Conservation (phyloP, 345 rosid genomes). For the Bretschneidera sinensis region DNA sequence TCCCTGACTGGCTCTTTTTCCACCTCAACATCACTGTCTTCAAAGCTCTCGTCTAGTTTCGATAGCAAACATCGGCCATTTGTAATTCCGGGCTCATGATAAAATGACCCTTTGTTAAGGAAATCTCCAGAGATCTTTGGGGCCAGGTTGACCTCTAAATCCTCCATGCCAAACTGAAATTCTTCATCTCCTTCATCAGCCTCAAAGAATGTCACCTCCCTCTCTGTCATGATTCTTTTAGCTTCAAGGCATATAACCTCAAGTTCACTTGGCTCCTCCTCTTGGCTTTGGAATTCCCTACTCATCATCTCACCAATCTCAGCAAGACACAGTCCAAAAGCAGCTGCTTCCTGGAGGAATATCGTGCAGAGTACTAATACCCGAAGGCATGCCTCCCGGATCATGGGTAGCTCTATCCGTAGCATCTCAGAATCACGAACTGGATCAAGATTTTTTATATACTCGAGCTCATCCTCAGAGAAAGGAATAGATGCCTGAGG, state of each 20-base stretch:
- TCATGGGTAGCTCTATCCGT: constrained; percentile 51
- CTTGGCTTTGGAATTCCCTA: constrained; percentile 40
- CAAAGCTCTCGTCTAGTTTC: constrained; percentile 37
- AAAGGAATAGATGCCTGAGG: constrained; percentile 68
- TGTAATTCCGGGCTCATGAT: neutral
- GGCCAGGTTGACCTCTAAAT: constrained; percentile 20
- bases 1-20: constrained; percentile 24
- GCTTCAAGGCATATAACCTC: constrained; percentile 53
- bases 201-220: constrained; percentile 24
- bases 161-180: constrained; percentile 44
- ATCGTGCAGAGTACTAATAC: constrained; percentile 48
- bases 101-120: constrained; percentile 18
- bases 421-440: constrained; percentile 47
- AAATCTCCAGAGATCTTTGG: constrained; percentile 4
- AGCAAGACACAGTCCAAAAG: constrained; percentile 34
- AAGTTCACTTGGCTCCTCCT: constrained; percentile 65
- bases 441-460: constrained; percentile 47
- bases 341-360: constrained; percentile 59
- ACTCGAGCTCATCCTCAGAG: constrained; percentile 62
- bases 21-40: neutral
- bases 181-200: constrained; percentile 30
- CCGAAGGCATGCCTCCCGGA: constrained; percentile 56
- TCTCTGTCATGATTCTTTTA: constrained; percentile 28
- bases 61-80: constrained; percentile 30
- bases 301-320: constrained; percentile 71